A percentile compares a stretch with the other conserved stretches of the same genome.
Evolutionary conservation across 768 basidiomycete species (phyloP).

Genomic region (Auricularia heimuer): DNA sequence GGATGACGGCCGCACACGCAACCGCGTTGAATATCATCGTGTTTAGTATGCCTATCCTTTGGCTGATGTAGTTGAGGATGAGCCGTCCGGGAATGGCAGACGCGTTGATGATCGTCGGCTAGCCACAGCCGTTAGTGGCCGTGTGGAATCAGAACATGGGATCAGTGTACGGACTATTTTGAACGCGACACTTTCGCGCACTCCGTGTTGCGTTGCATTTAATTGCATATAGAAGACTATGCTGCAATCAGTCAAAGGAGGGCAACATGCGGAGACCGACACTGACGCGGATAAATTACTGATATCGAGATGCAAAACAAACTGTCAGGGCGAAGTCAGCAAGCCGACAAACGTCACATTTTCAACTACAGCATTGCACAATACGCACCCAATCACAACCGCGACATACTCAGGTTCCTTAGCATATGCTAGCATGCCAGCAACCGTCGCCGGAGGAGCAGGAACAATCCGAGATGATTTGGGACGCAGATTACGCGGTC

Average conservation of each 20-base stretch:
- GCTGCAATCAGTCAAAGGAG: background rate
- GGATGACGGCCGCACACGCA: background rate
- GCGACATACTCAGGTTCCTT: background rate
- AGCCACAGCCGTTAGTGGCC: conserved; percentile 1
- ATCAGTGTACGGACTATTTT: conserved; percentile 32
- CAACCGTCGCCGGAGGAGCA: background rate
- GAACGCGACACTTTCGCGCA: conserved; percentile 39
- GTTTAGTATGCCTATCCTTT: conserved; percentile 34
- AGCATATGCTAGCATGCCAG: background rate
- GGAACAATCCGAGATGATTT: too few species aligned
- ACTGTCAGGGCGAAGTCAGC: background rate
- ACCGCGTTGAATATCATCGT: conserved; percentile 19
- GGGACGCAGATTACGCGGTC: conserved; percentile 21
- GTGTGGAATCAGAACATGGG: background rate
- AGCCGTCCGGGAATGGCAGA: conserved; percentile 41
- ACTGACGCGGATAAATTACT: background rate
- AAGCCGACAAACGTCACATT: background rate
- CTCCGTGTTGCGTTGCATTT: conserved; percentile 37
- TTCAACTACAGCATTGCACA: too few species aligned
- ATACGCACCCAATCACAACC: background rate
- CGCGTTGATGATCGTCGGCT: conserved; percentile 46
- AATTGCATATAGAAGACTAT: conserved; percentile 51
- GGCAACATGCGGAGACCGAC: background rate
- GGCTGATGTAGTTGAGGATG: conserved; percentile 33
- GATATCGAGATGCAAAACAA: background rate